These are phyloP conservation scores for Neoboletus brunneissimus DNA, from an alignment of 768 basidiomycete genomes.

Conservation along the genomic window DNA sequence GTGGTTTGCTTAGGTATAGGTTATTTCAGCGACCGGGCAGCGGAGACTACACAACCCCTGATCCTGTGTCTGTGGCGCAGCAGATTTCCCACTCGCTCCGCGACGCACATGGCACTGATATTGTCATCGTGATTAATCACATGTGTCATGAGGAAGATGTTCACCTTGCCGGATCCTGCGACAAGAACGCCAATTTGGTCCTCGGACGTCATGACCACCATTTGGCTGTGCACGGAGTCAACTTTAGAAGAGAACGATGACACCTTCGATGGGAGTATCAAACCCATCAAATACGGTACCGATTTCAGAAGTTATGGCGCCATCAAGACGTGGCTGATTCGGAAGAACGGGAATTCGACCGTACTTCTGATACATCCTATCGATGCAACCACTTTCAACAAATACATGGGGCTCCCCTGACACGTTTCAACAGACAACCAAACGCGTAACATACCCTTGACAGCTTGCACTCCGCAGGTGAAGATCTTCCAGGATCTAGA, in stretches of 20 bases:
- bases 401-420: background rate
- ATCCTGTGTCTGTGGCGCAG: slow-evolving; percentile 10
- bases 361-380: no score
- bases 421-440: slow-evolving; percentile 1
- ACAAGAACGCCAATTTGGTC: slow-evolving; percentile 5
- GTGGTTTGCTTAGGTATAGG: background rate
- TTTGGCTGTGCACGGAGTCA: slow-evolving; percentile 7
- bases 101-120: background rate
- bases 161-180: background rate
- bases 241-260: background rate
- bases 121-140: slow-evolving; percentile 10
- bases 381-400: background rate
- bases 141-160: slow-evolving; percentile 12
- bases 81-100: slow-evolving; percentile 3
- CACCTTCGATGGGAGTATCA: slow-evolving; percentile 5
- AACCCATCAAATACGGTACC: slow-evolving; percentile 5
- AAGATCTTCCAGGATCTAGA: slow-evolving; percentile 2
- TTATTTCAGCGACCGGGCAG: background rate
- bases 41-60: slow-evolving; percentile 4
- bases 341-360: background rate
- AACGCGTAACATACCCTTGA: slow-evolving; percentile 5
- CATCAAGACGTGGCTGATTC: slow-evolving; percentile 4
- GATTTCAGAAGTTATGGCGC: slow-evolving; percentile 2
- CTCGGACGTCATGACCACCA: slow-evolving; percentile 12
- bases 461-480: background rate